Conservation (phyloP, 257 asterid genomes). For the Nemophila menziesii region DNA sequence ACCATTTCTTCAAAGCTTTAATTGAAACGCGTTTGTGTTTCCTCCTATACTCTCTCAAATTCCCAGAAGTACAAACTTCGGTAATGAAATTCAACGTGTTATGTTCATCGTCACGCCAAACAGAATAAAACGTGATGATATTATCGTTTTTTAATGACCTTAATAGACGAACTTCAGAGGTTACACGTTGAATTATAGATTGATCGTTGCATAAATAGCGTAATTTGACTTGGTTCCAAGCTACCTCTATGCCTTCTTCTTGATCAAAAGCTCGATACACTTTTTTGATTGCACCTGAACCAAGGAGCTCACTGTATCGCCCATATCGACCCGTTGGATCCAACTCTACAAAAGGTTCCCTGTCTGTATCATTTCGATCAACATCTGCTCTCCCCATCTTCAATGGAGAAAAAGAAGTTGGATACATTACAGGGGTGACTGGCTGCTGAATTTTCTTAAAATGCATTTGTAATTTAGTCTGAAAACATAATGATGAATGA, state of each 20-base stretch:
- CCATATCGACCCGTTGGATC: conserved; percentile 68
- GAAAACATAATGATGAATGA: too few species aligned
- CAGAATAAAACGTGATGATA: conserved; percentile 45
- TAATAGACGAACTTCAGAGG: conserved; percentile 52
- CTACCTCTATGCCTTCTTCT: conserved; percentile 86
- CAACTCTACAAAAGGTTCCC: conserved; percentile 54
- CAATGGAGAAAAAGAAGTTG: too few species aligned
- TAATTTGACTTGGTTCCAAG: conserved; percentile 79
- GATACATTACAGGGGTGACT: too few species aligned
- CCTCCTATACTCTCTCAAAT: conserved; percentile 65
- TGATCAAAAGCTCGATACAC: conserved; percentile 83
- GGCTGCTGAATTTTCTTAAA: too few species aligned
- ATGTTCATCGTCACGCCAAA: conserved; percentile 50
- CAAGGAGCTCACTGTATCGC: conserved; percentile 66
- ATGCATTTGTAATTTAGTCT: too few species aligned
- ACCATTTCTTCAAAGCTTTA: conserved; percentile 77
- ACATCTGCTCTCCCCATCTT: conserved; percentile 20
- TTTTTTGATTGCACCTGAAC: conserved; percentile 63
- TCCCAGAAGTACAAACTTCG: conserved; percentile 73
- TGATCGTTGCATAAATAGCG: conserved; percentile 39
- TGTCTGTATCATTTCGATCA: conserved; percentile 30
- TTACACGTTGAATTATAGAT: conserved; percentile 40
- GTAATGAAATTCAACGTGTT: conserved; percentile 71
- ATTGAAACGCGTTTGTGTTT: conserved; percentile 65
- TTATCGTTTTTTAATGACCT: conserved; percentile 35